Percentiles rank a stretch among this genome's conserved stretches.
Evolutionary conservation across 768 basidiomycete genomes (phyloP).

Genomic region (Podaxis sp.): DNA sequence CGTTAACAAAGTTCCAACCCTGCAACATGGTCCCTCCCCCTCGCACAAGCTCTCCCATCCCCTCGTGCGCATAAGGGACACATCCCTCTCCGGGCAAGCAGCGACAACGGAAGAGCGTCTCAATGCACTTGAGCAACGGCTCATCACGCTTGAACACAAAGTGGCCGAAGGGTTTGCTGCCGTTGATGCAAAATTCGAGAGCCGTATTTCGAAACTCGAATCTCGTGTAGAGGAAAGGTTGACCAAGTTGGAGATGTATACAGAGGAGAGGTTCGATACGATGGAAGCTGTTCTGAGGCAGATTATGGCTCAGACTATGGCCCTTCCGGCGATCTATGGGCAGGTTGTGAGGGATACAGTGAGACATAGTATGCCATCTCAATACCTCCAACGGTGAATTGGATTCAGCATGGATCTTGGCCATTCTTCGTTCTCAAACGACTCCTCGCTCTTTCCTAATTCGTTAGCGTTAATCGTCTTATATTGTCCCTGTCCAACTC

Average conservation of each 20-base stretch:
- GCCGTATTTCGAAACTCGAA: slow-evolving; percentile 27
- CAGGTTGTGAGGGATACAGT: slow-evolving; percentile 23
- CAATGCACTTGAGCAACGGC: slow-evolving; percentile 28
- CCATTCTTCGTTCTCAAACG: neutral
- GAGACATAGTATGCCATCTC: slow-evolving; percentile 12
- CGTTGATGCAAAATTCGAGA: slow-evolving; percentile 24
- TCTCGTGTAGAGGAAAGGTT: slow-evolving; percentile 24
- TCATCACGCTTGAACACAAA: slow-evolving; percentile 30
- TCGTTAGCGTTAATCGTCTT: neutral
- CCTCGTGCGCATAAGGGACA: slow-evolving; percentile 28
- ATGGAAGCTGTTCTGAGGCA: slow-evolving; percentile 26
- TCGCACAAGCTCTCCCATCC: slow-evolving; percentile 26
- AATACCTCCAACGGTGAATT: neutral
- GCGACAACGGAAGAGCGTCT: slow-evolving; percentile 26
- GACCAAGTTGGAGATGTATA: slow-evolving; percentile 23
- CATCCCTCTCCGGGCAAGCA: slow-evolving; percentile 17
- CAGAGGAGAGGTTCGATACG: slow-evolving; percentile 24
- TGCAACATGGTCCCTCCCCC: slow-evolving; percentile 18
- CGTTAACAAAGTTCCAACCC: slow-evolving; percentile 14
- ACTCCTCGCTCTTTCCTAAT: neutral
- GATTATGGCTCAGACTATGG: slow-evolving; percentile 29
- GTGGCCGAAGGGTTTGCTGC: slow-evolving; percentile 26
- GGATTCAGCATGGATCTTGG: neutral
- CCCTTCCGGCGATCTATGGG: slow-evolving; percentile 29
- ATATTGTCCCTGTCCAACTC: neutral